Percentiles rank a stretch among this genome's conserved stretches.
These are phyloP conservation scores for Mycena citricolor DNA, from an alignment of 1,284 basidiomycete genomes.

Conservation along the genomic window DNA sequence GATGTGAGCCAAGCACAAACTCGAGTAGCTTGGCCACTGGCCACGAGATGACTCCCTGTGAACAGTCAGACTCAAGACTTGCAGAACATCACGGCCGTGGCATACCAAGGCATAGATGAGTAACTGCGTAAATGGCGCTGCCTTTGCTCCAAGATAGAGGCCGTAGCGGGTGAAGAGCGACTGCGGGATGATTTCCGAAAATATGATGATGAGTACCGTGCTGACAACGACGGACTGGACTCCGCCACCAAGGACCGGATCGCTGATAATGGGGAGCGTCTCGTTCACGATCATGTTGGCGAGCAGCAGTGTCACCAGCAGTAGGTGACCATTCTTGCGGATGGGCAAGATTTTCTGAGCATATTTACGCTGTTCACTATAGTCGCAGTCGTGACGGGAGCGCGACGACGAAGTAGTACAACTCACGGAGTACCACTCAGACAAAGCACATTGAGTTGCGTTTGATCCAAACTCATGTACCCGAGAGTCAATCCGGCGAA, in stretches of 20 bases:
- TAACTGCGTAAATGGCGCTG: slow-evolving; percentile 73
- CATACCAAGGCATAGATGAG: slow-evolving; percentile 72
- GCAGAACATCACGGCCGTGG: slow-evolving; percentile 5
- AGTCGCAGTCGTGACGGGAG: background rate
- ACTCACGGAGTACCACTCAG: slow-evolving; percentile 80
- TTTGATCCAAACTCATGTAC: slow-evolving; percentile 93
- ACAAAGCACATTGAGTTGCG: slow-evolving; percentile 84
- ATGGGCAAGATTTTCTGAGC: slow-evolving; percentile 86
- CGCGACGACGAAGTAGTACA: slow-evolving; percentile 23
- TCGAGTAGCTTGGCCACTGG: slow-evolving; percentile 73
- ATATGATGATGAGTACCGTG: slow-evolving; percentile 87
- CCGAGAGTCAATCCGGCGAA: slow-evolving; percentile 74
- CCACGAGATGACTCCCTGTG: slow-evolving; percentile 75
- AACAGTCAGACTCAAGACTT: slow-evolving; percentile 2
- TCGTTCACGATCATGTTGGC: slow-evolving; percentile 93
- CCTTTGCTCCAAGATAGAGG: slow-evolving; percentile 87
- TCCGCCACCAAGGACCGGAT: slow-evolving; percentile 85
- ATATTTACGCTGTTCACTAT: slow-evolving; percentile 73
- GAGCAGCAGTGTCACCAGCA: slow-evolving; percentile 80
- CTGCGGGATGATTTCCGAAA: slow-evolving; percentile 90
- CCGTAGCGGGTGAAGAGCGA: slow-evolving; percentile 92
- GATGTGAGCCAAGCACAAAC: slow-evolving; percentile 60
- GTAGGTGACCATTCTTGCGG: slow-evolving; percentile 80
- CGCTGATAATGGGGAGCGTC: slow-evolving; percentile 87
- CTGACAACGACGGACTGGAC: slow-evolving; percentile 79